Base-by-base conservation (phyloP, 169 alveolate species). In the Prorocentrum cordatum region DNA sequence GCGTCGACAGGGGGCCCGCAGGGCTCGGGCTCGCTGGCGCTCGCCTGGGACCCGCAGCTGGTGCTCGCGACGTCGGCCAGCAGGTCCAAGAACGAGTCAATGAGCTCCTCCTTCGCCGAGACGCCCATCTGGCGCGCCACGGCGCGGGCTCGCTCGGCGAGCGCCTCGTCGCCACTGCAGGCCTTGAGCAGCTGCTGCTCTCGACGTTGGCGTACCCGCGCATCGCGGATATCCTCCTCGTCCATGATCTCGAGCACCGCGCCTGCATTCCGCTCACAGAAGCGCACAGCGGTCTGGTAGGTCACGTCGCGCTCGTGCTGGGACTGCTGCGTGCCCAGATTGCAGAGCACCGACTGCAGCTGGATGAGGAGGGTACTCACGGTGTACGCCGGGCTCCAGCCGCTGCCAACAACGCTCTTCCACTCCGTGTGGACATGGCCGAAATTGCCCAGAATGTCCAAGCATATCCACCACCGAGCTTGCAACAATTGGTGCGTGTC, bases 391-490 rank as follows among this genome's bases (percentile, higher is more conserved):
- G 86, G 86, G 59, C 86, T 75, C 86, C 86, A 75, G 10, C 86
- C 86, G 18, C 86, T 75, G 45, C 86, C 86, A 6, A 75, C 86
- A 0, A 32, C 35, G 33, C 24, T 36, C 86, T 75, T 75, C 86
- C 86, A 75, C 72, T 75, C 86, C n/a, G 86, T 75, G 58, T 75
- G 86, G 22, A 75, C 71, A 38, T 33, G 50, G 72, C 62, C 86
- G 18, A 75, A 75, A 39, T 75, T 75, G 35, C 86, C 86, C 22
- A 75, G 47, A 10, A 75, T 61, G 36, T 75, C 86, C 22, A 75
- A 75, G 61, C 86, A 75, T n/a, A n/a, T n/a, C n/a, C n/a, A n/a
- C n/a, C n/a, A n/a, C n/a, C n/a, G n/a, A n/a, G n/a, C n/a, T n/a
- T n/a, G n/a, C n/a, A n/a, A n/a, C n/a, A n/a, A n/a, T n/a, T n/a